Evolutionary conservation across 345 rosid genomes (phyloP), one percentile per base, ranked within the genome.

Genomic region (Trapa incisa): DNA sequence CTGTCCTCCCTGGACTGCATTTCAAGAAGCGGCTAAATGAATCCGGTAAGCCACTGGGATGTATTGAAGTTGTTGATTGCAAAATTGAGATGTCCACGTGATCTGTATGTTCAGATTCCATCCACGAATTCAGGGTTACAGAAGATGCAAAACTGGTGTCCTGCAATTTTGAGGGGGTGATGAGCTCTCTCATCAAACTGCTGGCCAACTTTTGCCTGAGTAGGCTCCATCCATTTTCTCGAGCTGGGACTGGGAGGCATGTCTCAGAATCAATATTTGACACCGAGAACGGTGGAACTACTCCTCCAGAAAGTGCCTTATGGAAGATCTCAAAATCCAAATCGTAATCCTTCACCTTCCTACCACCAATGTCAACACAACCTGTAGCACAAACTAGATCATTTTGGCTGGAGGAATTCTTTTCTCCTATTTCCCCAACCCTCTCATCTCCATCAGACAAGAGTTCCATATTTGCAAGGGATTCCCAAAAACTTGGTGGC

Each of bases 251-350:
- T 15, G 89, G 87, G 29, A 85, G 86, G 77, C 87, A 73, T 17
- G 89, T 87, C 78, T 85, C 92, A 10, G 80, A 76, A 68, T 67
- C 83, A 15, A 78, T 33, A 60, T 67, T 75, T 12, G 86, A 81
- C 37, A 78, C 76, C 0, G 86, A 77, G 74, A 77, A 80, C 33
- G 85, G 82, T 3, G 89, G 89, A 79, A 87, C 87, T 37, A 85
- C 82, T 47, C 92, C 92, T 61, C 89, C 89, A 68, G 79, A 74
- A 47, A 85, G 79, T 47, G 92, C 92, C 79, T 85, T 82, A 7
- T 76, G 76, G 69, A 83, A 87, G 48, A 87, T 76, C 62, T 81
- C 87, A 37, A 85, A 87, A 81, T 87, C 92, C 64, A 70, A 66
- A 79, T 87, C 81, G 72, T 87, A 85, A 8, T 80, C 81, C 68